Base-by-base conservation (phyloP, 805 yeast species). In the Hanseniaspora guilliermondii region DNA sequence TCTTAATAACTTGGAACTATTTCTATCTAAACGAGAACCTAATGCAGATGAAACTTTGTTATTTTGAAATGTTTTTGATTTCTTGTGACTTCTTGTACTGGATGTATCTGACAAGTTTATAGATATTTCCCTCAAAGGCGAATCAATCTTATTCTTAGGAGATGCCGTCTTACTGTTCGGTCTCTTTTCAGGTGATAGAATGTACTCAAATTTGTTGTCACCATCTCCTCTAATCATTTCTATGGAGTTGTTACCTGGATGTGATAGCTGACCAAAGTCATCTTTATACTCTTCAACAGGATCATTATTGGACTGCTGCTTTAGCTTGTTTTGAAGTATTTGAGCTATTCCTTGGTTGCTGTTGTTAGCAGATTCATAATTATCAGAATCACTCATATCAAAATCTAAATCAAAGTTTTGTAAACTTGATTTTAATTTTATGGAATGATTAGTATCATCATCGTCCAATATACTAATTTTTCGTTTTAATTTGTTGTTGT, bases 71-170 rank as follows among this genome's bases (percentile, higher is more conserved):
- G 21, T 12, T 25, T 25, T 24, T 16, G 40, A 40, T 16, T 24
- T 27, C 9, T 39, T 27, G 17, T 30, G 30, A 25, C 41, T 38
- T n/a, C 40, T 39, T 30, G 47, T 21, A 25, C 40, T 46, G 21
- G 56, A 53, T 14, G 24, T 45, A 22, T 46, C 49, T n/a, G 48
- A 36, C 7, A 53, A 36, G 25, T 53, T 53, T 17, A 53, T 40
- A 12, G 49, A 45, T 17, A 47, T 40, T 33, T 47, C 48, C 19
- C 41, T 47, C 17, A 53, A 25, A n/a, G 56, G 56, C 1, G 56
- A 53, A 11, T 53, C 56, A 32, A 53, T 30, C 30, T 32, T 53
- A n/a, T 40, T 47, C 7, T 25, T 35, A 25, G 42, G 48, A n/a
- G 30, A 32, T n/a, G 17, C 35, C 8, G 19, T 42, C 21, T 39